A percentile compares a stretch with the other conserved stretches of the same genome.
Conservation (phyloP, 2,329 filamentous ascomycete genomes). For the Alternaria sp. region DNA sequence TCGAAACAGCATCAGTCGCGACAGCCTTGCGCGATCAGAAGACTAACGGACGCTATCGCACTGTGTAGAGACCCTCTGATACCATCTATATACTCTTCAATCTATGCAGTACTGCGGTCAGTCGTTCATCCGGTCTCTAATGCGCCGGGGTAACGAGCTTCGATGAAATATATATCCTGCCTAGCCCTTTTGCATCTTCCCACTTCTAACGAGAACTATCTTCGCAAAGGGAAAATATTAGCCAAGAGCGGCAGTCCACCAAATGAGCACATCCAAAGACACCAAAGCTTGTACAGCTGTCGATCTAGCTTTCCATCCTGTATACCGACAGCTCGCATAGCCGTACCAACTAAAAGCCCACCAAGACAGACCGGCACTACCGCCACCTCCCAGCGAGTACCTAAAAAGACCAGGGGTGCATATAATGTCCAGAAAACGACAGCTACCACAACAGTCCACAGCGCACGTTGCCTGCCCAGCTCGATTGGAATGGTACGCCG, state of each 20-base stretch:
- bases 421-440: constrained; percentile 21
- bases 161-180: too few species aligned
- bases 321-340: background rate
- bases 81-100: too few species aligned
- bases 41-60: too few species aligned
- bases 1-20: too few species aligned
- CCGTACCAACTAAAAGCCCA: constrained; percentile 1
- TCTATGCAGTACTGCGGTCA: too few species aligned
- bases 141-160: too few species aligned
- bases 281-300: constrained; percentile 21
- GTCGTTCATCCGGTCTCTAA: too few species aligned
- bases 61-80: too few species aligned
- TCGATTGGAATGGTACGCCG: constrained; percentile 83
- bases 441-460: constrained; percentile 14
- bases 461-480: constrained; percentile 56
- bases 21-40: too few species aligned
- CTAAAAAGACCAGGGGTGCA: constrained; percentile 11
- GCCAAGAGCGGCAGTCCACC: background rate
- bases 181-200: too few species aligned
- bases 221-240: background rate
- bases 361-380: constrained; percentile 8
- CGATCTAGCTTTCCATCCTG: constrained; percentile 8
- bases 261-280: constrained; percentile 22
- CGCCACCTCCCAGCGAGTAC: constrained; percentile 6
- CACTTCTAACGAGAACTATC: too few species aligned